Percentiles rank a stretch among this genome's conserved stretches.
These are phyloP conservation scores for Oryza glumipatula DNA, from an alignment of 176 grass and related monocot species.

Conservation along the genomic window DNA sequence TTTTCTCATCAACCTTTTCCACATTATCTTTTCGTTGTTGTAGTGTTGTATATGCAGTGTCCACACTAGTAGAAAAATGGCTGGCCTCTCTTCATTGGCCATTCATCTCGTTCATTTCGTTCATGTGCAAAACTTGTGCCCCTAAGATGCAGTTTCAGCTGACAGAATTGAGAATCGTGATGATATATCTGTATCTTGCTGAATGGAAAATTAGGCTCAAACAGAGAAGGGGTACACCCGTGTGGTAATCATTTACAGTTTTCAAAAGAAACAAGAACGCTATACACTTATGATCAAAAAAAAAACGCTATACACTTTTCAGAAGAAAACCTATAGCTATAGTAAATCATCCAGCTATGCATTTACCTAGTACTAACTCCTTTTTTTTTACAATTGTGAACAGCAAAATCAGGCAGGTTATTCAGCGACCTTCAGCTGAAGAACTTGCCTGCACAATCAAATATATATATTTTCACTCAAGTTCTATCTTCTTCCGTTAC, in stretches of 20 bases:
- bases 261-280: not conserved
- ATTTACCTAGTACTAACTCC: not conserved
- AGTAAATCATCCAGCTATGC: not conserved
- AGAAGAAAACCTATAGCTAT: not conserved
- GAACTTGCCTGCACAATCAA: not conserved
- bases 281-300: not conserved
- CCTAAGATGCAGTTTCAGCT: not conserved
- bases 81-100: not conserved
- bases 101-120: not conserved
- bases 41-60: not conserved
- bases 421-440: conserved; percentile 5
- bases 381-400: not conserved
- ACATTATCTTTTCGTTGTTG: not conserved
- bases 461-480: not conserved
- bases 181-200: not conserved
- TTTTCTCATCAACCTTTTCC: not conserved
- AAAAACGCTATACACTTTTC: not conserved
- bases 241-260: not conserved
- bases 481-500: not conserved
- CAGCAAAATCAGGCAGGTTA: not conserved
- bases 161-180: not conserved
- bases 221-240: not conserved
- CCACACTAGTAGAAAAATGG: not conserved
- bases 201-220: not conserved
- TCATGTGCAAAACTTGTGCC: not conserved